Conservation (phyloP, 148 eudicot species). For the Dianthus caryophyllus region DNA sequence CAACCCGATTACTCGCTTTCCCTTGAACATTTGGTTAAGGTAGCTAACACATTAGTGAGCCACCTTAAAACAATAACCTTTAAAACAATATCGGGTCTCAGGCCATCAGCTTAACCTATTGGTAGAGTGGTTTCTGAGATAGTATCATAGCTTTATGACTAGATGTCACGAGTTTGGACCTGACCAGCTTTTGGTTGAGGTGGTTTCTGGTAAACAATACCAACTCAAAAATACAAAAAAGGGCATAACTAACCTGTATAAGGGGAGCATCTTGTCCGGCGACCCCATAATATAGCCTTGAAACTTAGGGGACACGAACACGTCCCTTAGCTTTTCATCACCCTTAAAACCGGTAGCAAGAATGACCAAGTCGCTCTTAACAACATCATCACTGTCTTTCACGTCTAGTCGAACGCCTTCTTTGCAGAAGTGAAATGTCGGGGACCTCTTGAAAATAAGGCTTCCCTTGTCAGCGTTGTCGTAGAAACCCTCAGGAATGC, state of each 20-base stretch:
- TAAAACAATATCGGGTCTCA: too few relatives aligned
- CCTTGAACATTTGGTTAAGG: too few relatives aligned
- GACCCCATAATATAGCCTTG: constrained; percentile 29
- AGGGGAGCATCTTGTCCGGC: constrained; percentile 10
- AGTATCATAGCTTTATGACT: too few relatives aligned
- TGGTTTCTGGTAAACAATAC: too few relatives aligned
- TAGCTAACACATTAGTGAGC: too few relatives aligned
- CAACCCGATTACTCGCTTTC: too few relatives aligned
- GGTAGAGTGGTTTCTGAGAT: too few relatives aligned
- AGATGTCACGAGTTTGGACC: too few relatives aligned
- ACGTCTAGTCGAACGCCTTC: constrained; percentile 42
- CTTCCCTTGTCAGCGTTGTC: constrained; percentile 53
- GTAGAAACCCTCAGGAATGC: constrained; percentile 45
- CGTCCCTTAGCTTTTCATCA: constrained; percentile 36
- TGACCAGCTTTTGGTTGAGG: too few relatives aligned
- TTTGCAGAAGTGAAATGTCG: constrained; percentile 38
- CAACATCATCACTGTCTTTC: not conserved
- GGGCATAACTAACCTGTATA: not conserved
- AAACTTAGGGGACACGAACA: constrained; percentile 37
- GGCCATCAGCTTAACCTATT: too few relatives aligned
- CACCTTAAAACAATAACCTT: too few relatives aligned
- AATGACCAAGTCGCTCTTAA: constrained; percentile 48
- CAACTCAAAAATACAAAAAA: not conserved
- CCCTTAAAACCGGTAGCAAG: constrained; percentile 65
- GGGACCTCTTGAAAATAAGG: constrained; percentile 42